These are phyloP conservation scores for Stemphylium vesicarium DNA, from an alignment of 2,329 filamentous ascomycete species.

Conservation along the genomic window DNA sequence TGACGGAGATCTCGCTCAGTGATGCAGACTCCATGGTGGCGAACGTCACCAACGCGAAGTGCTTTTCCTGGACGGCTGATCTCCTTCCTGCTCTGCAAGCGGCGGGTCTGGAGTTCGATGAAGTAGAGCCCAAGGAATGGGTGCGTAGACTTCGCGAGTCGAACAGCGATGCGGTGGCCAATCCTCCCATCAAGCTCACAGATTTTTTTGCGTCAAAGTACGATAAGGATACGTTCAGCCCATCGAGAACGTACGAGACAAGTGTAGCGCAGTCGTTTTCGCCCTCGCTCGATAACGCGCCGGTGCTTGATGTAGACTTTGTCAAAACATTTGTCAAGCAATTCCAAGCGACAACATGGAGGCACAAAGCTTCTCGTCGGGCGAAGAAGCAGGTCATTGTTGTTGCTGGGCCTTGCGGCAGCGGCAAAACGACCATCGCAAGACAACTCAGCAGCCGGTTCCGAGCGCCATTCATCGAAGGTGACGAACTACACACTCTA, in stretches of 20 bases:
- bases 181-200: slow-evolving; percentile 61
- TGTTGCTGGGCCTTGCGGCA: slow-evolving; percentile 51
- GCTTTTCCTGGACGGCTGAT: slow-evolving; percentile 60
- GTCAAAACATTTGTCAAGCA: slow-evolving; percentile 29
- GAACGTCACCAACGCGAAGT: slow-evolving; percentile 60
- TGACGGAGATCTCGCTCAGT: slow-evolving; percentile 32
- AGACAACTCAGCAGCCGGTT: slow-evolving; percentile 38
- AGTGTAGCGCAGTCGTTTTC: slow-evolving; percentile 20
- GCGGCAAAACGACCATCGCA: slow-evolving; percentile 52
- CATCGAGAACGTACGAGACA: slow-evolving; percentile 26
- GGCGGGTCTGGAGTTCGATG: slow-evolving; percentile 47
- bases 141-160: slow-evolving; percentile 48
- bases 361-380: not conserved
- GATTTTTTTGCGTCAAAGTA: slow-evolving; percentile 63
- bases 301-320: slow-evolving; percentile 19
- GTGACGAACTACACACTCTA: slow-evolving; percentile 48
- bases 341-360: slow-evolving; percentile 28
- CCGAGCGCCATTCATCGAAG: slow-evolving; percentile 50
- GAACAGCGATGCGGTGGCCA: slow-evolving; percentile 56
- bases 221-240: slow-evolving; percentile 36
- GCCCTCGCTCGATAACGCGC: slow-evolving; percentile 22
- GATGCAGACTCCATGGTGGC: slow-evolving; percentile 49
- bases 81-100: slow-evolving; percentile 59
- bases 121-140: slow-evolving; percentile 34
- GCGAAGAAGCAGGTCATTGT: slow-evolving; percentile 38